phyloP scores from a whole-genome alignment of 352 stramenopile genomes.

The Pythium brassicae region DNA sequence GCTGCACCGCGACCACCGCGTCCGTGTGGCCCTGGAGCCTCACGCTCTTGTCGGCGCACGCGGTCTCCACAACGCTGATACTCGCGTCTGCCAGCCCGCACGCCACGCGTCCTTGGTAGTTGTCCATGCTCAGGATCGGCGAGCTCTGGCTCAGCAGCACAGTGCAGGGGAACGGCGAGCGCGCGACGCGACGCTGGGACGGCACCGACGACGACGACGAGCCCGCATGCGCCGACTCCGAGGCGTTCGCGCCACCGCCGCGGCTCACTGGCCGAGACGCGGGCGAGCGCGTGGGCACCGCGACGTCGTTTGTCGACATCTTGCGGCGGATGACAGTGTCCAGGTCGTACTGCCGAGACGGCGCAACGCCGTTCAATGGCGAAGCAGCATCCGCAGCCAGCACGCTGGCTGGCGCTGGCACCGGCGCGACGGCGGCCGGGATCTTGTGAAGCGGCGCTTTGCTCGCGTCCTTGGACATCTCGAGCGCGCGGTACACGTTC shows the following conservation, averaged over 20 bases:
- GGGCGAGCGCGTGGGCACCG: slow-evolving; percentile 10
- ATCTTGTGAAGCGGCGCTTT: slow-evolving; percentile 24
- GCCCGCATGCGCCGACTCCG: not conserved
- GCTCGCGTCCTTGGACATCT: slow-evolving; percentile 72
- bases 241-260: not conserved
- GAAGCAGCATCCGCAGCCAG: not conserved
- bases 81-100: slow-evolving; percentile 41
- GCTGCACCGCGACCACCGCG: slow-evolving; percentile 46
- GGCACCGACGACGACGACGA: not conserved
- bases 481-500: slow-evolving; percentile 73
- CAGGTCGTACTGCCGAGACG: slow-evolving; percentile 63
- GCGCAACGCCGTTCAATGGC: not conserved
- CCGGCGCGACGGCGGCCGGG: not conserved
- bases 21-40: slow-evolving; percentile 57
- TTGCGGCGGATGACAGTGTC: slow-evolving; percentile 78
- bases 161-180: slow-evolving; percentile 9
- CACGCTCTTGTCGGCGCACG: slow-evolving; percentile 24
- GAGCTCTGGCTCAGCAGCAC: slow-evolving; percentile 17
- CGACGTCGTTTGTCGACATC: slow-evolving; percentile 55
- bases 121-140: slow-evolving; percentile 55
- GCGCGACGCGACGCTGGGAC: slow-evolving; percentile 7
- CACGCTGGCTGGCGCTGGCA: not conserved
- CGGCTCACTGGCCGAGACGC: slow-evolving; percentile 1
- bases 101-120: slow-evolving; percentile 38
- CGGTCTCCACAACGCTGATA: slow-evolving; percentile 37